Evolutionary conservation across 2,329 filamentous ascomycete genomes (phyloP), one percentile per base, ranked within the genome.

Genomic region (Bisporella sp.): DNA sequence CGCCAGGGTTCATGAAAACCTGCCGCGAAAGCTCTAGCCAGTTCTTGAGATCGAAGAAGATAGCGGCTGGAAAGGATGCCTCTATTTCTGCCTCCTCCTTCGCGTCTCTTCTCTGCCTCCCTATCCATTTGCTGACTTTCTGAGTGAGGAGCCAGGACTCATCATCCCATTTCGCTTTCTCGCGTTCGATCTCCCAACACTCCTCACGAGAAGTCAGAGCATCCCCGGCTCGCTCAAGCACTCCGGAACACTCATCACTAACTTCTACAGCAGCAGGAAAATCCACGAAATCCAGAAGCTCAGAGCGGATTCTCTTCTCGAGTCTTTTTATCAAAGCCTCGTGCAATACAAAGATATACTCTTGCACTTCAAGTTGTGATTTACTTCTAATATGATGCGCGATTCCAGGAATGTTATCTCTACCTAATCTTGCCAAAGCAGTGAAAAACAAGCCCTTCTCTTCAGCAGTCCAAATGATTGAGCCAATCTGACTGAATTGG

Each of bases 361-460:
- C 79, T 31, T 76, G 76, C 33, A 93, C 81, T 67, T 96, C 89
- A 6, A 85, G 64, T 56, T 81, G 77, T 51, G 81, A 84, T 68
- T 97, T 97, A 33, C 81, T 84, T 1, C 73, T 73, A 12, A 96
- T 72, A 0, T 77, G 73, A 6, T 68, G 60, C 1, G 87, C 75
- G 49, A 96, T 84, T 1, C 75, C 78, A 1, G 68, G 68, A 1
- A 85, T 59, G 54, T 89, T 72, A 58, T 81, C 76, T 47, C 71
- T 76, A 0, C 89, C 89, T 2, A 85, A 73, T 0, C 78, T 78
- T 1, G 76, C 72, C 3, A 95, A 66, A 0, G 79, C 76, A 11
- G 77, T 71, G 64, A 89, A 95, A 51, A 96, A 78, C 0, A 71
- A 58, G 1, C 76, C 71, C 63, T 95, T 95, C 62, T 96, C 91